Evolutionary conservation across 306 rosid species (phyloP).

Genomic region (Fragaria iinumae): DNA sequence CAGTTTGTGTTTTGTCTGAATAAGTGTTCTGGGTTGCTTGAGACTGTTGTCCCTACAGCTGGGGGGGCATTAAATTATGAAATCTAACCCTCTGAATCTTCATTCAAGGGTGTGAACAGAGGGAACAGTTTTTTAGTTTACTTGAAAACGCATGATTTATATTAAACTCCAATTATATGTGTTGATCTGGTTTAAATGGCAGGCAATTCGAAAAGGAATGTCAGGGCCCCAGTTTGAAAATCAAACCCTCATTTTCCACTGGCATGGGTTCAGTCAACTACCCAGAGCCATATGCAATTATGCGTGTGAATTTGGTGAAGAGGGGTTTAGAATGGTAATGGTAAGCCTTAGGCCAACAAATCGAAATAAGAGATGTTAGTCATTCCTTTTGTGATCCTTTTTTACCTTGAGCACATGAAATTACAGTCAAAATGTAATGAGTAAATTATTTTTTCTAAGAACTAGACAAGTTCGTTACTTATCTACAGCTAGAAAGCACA

Average conservation of each 20-base stretch:
- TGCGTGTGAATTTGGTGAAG: too few relatives aligned
- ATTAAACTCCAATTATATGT: neutral
- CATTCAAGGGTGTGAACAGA: constrained; percentile 36
- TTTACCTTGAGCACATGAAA: too few relatives aligned
- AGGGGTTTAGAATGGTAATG: too few relatives aligned
- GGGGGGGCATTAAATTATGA: constrained; percentile 46
- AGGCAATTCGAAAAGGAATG: constrained; percentile 17
- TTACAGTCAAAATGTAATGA: too few relatives aligned
- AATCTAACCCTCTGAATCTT: constrained; percentile 33
- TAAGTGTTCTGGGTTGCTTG: constrained; percentile 12
- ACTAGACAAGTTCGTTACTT: too few relatives aligned
- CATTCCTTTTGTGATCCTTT: too few relatives aligned
- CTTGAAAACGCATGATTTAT: neutral
- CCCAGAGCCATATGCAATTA: too few relatives aligned
- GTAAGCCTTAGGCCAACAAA: too few relatives aligned
- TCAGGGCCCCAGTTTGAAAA: constrained; percentile 28
- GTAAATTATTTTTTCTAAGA: too few relatives aligned
- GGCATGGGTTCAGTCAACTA: too few relatives aligned
- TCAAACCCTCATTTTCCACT: neutral
- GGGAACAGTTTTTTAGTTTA: constrained; percentile 20
- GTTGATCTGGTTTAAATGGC: neutral
- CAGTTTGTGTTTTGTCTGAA: neutral
- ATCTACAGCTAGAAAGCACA: too few relatives aligned
- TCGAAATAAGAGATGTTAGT: too few relatives aligned
- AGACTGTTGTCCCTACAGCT: constrained; percentile 23